Evolutionary conservation across 345 rosid species (phyloP), one percentile per base, ranked within the genome.

Genomic region (Brassica rapa): DNA sequence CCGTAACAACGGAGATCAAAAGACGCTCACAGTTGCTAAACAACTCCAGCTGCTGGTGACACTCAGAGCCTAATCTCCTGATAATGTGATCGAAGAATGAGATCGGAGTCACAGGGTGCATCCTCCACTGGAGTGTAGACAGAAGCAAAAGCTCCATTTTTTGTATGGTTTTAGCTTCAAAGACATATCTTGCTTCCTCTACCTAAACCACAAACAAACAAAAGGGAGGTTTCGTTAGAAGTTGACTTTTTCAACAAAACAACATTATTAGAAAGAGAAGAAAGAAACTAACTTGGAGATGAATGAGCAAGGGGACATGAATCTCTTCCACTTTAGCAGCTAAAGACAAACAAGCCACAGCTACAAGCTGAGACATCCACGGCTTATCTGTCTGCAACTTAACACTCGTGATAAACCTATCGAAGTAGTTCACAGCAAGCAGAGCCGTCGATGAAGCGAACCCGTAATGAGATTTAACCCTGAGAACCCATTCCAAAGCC

Each of bases 271-370:
- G 62, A 62, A 61, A 39, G 11, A 49, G 51, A 43, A 10, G 4
- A 11, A 71, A 64, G 21, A 14, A 67, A 80, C 89, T 27, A 84
- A 92, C 98, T 87, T 94, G 98, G 60, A 94, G 83, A 76, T 92
- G 92, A 16, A 90, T 41, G 37, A 94, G 95, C 72, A 90, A 85
- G 0, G 96, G 97, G 33, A 90, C 94, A 57, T 83, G 92, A 71
- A 89, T 87, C 80, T 94, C 98, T 83, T 92, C 98, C 71, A 94
- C 91, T 80, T 94, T 94, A 9, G 95, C 94, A 83, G 98, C 96
- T 77, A 94, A 51, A 74, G 98, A 94, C 82, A 92, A 74, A 79
- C 92, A 94, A 82, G 97, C 89, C 21, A 94, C 97, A 55, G 93
- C 95, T 56, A 86, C 86, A 75, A 94, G 94, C 65, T 94, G 97